Evolutionary conservation across 2,329 filamentous ascomycete species (phyloP).

Genomic region (Botrytis fragariae): DNA sequence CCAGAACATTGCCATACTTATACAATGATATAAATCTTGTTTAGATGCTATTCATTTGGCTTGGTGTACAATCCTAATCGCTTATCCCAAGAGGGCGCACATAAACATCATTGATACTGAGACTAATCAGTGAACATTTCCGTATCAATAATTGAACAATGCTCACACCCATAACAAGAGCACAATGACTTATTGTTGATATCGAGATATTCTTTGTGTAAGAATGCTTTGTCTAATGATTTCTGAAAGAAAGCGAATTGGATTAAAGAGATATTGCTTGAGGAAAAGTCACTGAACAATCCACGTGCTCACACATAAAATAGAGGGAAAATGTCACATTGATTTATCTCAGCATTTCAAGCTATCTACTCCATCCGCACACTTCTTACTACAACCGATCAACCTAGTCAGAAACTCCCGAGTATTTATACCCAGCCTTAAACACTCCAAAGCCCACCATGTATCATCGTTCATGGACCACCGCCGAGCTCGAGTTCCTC

Average conservation of each 20-base stretch:
- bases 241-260: not conserved
- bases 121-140: not conserved
- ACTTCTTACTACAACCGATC: not conserved
- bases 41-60: not conserved
- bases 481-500: not conserved
- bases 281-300: not conserved
- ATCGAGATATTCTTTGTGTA: not conserved
- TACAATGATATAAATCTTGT: not conserved
- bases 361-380: not conserved
- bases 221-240: not conserved
- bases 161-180: not conserved
- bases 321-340: not conserved
- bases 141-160: not conserved
- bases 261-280: accelerated
- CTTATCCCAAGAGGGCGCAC: not conserved
- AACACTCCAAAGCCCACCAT: not conserved
- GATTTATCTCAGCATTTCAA: not conserved
- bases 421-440: not conserved
- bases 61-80: not conserved
- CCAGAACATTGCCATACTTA: not conserved
- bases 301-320: not conserved
- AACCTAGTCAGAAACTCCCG: not conserved
- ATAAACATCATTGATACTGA: not conserved
- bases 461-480: not conserved
- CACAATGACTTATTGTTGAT: not conserved